A percentile compares a stretch with the other conserved stretches of the same genome.
Evolutionary conservation across 176 grass and related monocot species (phyloP).

Genomic region (Phoenix dactylifera): DNA sequence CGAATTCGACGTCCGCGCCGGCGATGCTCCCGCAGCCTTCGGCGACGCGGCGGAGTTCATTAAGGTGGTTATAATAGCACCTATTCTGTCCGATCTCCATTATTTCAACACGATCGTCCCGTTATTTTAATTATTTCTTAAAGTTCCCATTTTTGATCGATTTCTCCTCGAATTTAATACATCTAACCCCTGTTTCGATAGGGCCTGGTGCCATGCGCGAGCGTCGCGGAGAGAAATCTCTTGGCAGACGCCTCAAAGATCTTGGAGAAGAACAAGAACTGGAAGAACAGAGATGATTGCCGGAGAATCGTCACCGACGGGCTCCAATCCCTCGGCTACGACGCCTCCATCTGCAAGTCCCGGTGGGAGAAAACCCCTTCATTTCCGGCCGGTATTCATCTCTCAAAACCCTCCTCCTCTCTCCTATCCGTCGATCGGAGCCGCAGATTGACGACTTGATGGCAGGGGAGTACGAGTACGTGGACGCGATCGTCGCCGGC

Average conservation of each 20-base stretch:
- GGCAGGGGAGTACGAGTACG: conserved; percentile 85
- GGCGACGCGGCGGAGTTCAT: not conserved
- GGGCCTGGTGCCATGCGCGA: conserved; percentile 64
- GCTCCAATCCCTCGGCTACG: conserved; percentile 57
- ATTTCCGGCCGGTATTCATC: conserved; percentile 40
- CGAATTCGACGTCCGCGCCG: not conserved
- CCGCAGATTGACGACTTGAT: too few relatives aligned
- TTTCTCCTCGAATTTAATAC: too few relatives aligned
- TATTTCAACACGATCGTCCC: too few relatives aligned
- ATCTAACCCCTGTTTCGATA: conserved; percentile 2
- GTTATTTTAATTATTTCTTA: too few relatives aligned
- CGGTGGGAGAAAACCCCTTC: conserved; percentile 64
- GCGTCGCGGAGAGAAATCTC: conserved; percentile 70
- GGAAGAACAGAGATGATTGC: conserved; percentile 39
- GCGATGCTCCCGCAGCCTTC: not conserved
- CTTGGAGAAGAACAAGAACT: conserved; percentile 37
- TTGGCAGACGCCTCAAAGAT: conserved; percentile 69
- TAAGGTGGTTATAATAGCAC: not conserved
- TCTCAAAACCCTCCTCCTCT: not conserved
- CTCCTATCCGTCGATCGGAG: not conserved
- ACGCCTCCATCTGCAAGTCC: conserved; percentile 75
- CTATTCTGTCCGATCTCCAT: too few relatives aligned
- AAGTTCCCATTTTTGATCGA: too few relatives aligned
- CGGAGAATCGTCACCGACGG: conserved; percentile 56
- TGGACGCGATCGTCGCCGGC: conserved; percentile 51